Conservation (phyloP, 768 basidiomycete genomes). For the Boletus fagicola region DNA sequence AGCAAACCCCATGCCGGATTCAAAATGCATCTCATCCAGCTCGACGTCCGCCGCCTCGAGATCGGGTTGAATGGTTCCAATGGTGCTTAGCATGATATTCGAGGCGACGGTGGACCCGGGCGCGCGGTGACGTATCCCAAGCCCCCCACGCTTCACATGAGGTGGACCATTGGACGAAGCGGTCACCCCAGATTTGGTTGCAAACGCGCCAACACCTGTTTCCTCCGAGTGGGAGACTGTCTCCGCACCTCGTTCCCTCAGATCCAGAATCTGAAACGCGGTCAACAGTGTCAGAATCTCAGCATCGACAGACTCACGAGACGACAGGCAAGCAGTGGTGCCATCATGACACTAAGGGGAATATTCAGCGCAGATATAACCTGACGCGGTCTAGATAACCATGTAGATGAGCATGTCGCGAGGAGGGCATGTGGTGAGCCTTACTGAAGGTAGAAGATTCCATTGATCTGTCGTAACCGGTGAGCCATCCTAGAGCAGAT, state of each 20-base stretch:
- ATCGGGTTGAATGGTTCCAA: slow-evolving; percentile 57
- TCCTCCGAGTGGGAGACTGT: slow-evolving; percentile 74
- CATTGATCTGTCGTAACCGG: slow-evolving; percentile 52
- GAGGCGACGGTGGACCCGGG: slow-evolving; percentile 55
- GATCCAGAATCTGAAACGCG: slow-evolving; percentile 67
- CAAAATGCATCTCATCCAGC: slow-evolving; percentile 52
- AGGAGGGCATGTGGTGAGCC: slow-evolving; percentile 19
- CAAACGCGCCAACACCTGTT: slow-evolving; percentile 65
- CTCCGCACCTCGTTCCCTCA: slow-evolving; percentile 78
- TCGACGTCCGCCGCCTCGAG: slow-evolving; percentile 54
- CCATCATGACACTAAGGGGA: slow-evolving; percentile 81
- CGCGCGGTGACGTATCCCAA: slow-evolving; percentile 49
- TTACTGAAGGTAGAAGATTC: slow-evolving; percentile 84
- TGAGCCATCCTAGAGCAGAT: slow-evolving; percentile 4
- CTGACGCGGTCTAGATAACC: slow-evolving; percentile 61
- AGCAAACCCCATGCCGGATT: slow-evolving; percentile 52
- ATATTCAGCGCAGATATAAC: slow-evolving; percentile 83
- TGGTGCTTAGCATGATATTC: slow-evolving; percentile 60
- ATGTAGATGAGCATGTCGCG: slow-evolving; percentile 11
- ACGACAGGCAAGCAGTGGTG: slow-evolving; percentile 75
- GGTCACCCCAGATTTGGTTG: slow-evolving; percentile 53
- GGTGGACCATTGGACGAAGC: slow-evolving; percentile 24
- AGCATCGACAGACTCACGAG: slow-evolving; percentile 44
- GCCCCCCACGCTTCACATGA: slow-evolving; percentile 32
- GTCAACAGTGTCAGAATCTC: slow-evolving; percentile 5